Base-by-base conservation (phyloP, 176 grass and related monocot species). In the Aegilops speltoides region DNA sequence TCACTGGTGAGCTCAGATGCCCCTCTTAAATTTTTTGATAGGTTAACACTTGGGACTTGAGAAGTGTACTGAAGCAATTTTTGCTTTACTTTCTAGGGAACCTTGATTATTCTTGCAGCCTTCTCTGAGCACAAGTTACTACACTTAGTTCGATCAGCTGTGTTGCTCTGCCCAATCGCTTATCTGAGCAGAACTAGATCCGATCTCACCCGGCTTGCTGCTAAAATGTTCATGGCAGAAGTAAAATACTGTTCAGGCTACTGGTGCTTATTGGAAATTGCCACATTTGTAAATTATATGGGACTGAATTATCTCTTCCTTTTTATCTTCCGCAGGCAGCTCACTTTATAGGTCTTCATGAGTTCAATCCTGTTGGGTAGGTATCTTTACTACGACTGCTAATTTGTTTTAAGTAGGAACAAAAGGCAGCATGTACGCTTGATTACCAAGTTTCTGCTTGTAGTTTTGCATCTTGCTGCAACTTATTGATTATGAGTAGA, bases 161-260 rank as follows among this genome's bases (percentile, higher is more conserved):
- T 71, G 11, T 80, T 93, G 74, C 86, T 93, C 45, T 90, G 88
- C 68, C 92, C 92, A 66, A 90, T 86, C 46, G 83, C 92, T 80
- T 93, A 80, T 79, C 68, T 93, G 20, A 28, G 64, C 68, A 82
- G 81, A 46, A 86, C 85, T 34, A 80, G 4, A 83, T 90, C 92
- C 25, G 76, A 13, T 61, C 52, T 93, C 22, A 22, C 33, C 43
- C 11, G 41, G 33, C 34, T 77, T 46, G 82, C 33, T 41, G 73
- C 83, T 59, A 11, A 34, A 4, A 45, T 86, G 66, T 90, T 93
- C 73, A 28, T 88, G 38, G 85, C 71, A 70, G 83, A 90, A 62
- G 92, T 91, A 91, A 88, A 86, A 52, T 15, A 29, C 71, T 82
- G 22, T 70, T 68, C 5, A 64, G 15, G 36, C 19, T 78, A 22